Evolutionary conservation across 306 rosid species (phyloP).

Genomic region (Phaseolus lunatus): DNA sequence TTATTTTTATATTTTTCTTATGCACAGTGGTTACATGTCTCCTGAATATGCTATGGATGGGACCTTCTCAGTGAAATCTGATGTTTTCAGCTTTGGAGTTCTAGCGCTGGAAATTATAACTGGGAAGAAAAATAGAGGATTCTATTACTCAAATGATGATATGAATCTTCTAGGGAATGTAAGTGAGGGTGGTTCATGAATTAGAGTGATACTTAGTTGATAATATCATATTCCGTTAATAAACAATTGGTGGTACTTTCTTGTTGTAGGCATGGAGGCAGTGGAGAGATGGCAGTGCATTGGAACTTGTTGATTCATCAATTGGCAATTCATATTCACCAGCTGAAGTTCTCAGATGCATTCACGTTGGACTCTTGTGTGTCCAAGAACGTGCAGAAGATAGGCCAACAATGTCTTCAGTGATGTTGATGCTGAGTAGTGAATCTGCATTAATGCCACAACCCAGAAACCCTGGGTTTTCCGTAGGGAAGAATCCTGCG

Average conservation of each 20-base stretch:
- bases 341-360: slow-evolving; percentile 72
- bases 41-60: slow-evolving; percentile 89
- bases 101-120: slow-evolving; percentile 67
- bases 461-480: slow-evolving; percentile 76
- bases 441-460: slow-evolving; percentile 67
- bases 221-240: slow-evolving; percentile 28
- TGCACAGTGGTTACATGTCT: slow-evolving; percentile 75
- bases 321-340: slow-evolving; percentile 49
- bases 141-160: slow-evolving; percentile 60
- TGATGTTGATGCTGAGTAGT: slow-evolving; percentile 71
- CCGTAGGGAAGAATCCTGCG: slow-evolving; percentile 51
- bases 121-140: slow-evolving; percentile 72
- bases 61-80: slow-evolving; percentile 72
- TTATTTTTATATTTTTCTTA: background rate
- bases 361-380: slow-evolving; percentile 68
- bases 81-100: slow-evolving; percentile 83
- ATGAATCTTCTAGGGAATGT: slow-evolving; percentile 72
- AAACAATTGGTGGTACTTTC: slow-evolving; percentile 27
- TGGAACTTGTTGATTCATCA: slow-evolving; percentile 67
- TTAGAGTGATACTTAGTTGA: slow-evolving; percentile 20
- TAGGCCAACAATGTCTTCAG: slow-evolving; percentile 68
- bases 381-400: slow-evolving; percentile 68
- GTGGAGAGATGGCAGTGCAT: slow-evolving; percentile 67
- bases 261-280: slow-evolving; percentile 72
- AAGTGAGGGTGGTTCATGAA: slow-evolving; percentile 26